phyloP scores from a whole-genome alignment of 257 asterid species.

The Salvia hispanica region DNA sequence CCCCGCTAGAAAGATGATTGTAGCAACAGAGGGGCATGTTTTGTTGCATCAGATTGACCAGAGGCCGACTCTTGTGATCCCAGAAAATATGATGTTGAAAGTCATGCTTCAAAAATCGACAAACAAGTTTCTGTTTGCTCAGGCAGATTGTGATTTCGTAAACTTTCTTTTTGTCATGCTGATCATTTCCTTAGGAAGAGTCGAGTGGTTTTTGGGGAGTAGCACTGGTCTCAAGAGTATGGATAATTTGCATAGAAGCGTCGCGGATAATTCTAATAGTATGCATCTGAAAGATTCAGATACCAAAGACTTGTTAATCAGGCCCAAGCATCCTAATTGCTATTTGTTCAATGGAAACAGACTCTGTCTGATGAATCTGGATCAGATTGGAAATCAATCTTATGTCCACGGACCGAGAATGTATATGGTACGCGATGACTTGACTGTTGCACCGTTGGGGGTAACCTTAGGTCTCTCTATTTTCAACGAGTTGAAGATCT shows the following conservation, averaged over 20 bases:
- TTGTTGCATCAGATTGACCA: neutral
- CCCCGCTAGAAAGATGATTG: neutral
- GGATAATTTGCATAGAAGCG: constrained; percentile 3
- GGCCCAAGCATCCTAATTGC: neutral
- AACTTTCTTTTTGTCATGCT: constrained; percentile 21
- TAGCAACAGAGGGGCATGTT: neutral
- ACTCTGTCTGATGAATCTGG: neutral
- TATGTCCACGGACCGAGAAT: neutral
- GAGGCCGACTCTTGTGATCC: neutral
- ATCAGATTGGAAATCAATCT: neutral
- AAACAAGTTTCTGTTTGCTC: constrained; percentile 17
- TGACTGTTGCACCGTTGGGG: constrained; percentile 9
- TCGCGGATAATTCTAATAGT: neutral
- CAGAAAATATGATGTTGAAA: constrained; percentile 9
- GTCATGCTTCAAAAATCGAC: constrained; percentile 18
- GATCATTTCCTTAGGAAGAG: constrained; percentile 16
- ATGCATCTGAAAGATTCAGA: neutral
- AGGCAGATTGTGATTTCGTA: constrained; percentile 4
- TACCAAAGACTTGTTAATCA: neutral
- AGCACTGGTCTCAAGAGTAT: neutral
- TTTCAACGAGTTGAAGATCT: neutral
- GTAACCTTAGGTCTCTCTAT: neutral
- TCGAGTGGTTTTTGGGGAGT: neutral
- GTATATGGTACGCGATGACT: neutral
- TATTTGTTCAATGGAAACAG: no score